phyloP scores from a whole-genome alignment of 1,284 basidiomycete genomes.

The Ganoderma lucidum region DNA sequence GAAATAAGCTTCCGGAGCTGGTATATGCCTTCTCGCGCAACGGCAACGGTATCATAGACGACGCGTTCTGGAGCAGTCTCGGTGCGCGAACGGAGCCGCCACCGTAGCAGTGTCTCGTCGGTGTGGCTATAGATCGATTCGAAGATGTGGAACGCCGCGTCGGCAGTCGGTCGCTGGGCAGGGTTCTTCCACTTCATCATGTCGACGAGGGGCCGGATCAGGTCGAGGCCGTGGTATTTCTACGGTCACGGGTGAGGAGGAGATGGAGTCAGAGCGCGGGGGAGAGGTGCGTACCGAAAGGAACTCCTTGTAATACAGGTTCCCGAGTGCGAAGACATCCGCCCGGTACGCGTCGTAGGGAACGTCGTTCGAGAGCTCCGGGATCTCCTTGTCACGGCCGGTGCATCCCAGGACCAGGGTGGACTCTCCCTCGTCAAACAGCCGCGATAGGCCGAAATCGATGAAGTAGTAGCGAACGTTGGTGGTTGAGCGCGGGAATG shows the following conservation, averaged over 20 bases:
- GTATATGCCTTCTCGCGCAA: neutral
- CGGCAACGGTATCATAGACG: too few species aligned
- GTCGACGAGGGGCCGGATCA: neutral
- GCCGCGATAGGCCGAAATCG: slow-evolving; percentile 38
- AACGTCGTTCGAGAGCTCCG: slow-evolving; percentile 37
- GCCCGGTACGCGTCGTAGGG: slow-evolving; percentile 18
- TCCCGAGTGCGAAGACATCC: slow-evolving; percentile 41
- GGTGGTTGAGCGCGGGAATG: slow-evolving; percentile 19
- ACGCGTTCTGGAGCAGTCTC: too few species aligned
- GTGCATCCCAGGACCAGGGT: slow-evolving; percentile 21
- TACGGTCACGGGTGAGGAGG: neutral
- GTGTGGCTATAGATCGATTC: neutral
- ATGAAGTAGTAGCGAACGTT: slow-evolving; percentile 39
- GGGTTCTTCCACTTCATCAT: slow-evolving; percentile 19
- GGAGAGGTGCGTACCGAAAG: slow-evolving; percentile 12
- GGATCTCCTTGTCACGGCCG: slow-evolving; percentile 38
- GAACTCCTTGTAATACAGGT: slow-evolving; percentile 28
- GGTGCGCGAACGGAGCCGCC: neutral
- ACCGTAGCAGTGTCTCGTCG: neutral
- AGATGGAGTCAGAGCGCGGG: too few species aligned
- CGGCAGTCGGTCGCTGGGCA: slow-evolving; percentile 9
- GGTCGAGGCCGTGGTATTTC: slow-evolving; percentile 23
- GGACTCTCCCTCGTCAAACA: slow-evolving; percentile 21
- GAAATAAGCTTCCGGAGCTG: too few species aligned
- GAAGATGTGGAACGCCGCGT: neutral